Conservation (phyloP, 2,329 filamentous ascomycete genomes). For the Aspergillus sergii region DNA sequence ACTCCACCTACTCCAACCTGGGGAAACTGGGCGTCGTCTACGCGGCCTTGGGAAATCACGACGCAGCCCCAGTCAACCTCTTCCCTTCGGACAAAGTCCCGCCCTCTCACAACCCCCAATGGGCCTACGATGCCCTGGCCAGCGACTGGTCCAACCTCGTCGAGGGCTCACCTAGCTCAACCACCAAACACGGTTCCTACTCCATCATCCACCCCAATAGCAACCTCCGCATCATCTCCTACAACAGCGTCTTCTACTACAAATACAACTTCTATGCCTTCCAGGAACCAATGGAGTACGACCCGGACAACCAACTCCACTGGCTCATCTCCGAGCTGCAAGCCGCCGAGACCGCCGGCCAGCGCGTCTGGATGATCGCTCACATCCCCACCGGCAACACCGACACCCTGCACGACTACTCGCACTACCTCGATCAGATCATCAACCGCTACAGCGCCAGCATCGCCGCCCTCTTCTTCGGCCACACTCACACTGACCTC, state of each 20-base stretch:
- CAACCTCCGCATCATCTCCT: slow-evolving; percentile 60
- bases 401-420: slow-evolving; percentile 57
- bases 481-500: slow-evolving; percentile 60
- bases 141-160: slow-evolving; percentile 54
- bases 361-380: slow-evolving; percentile 61
- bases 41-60: slow-evolving; percentile 61
- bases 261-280: slow-evolving; percentile 61
- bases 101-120: slow-evolving; percentile 47
- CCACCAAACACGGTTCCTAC: slow-evolving; percentile 33
- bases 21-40: slow-evolving; percentile 51
- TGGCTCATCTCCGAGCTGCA: slow-evolving; percentile 60
- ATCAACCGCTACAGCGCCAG: slow-evolving; percentile 57
- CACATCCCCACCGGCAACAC: slow-evolving; percentile 58
- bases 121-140: slow-evolving; percentile 57
- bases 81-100: slow-evolving; percentile 48
- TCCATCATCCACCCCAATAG: slow-evolving; percentile 31
- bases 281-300: slow-evolving; percentile 51
- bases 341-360: slow-evolving; percentile 53
- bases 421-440: slow-evolving; percentile 57
- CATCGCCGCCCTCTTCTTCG: slow-evolving; percentile 60
- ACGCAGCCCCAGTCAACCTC: slow-evolving; percentile 56
- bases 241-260: slow-evolving; percentile 64
- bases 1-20: slow-evolving; percentile 54
- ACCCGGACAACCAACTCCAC: slow-evolving; percentile 56
- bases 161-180: not conserved